phyloP scores from a whole-genome alignment of 495 filamentous ascomycete genomes.

The Talaromyces adpressus region DNA sequence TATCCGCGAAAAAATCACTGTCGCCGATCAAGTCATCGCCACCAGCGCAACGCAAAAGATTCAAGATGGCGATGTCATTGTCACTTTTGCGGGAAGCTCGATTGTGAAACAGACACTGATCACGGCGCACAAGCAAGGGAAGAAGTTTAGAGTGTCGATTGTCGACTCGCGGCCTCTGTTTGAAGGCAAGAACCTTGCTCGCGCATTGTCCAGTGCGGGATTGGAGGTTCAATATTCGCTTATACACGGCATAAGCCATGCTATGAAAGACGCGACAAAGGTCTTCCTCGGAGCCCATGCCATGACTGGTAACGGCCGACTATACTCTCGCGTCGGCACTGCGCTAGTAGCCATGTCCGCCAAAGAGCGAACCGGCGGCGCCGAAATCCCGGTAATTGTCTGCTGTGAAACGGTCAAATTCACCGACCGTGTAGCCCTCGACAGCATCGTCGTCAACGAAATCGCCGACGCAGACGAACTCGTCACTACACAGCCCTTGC shows the following conservation, averaged over 20 bases:
- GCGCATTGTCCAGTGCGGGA: slow-evolving; percentile 56
- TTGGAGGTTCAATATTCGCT: slow-evolving; percentile 75
- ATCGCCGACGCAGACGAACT: slow-evolving; percentile 66
- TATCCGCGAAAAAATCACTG: slow-evolving; percentile 80
- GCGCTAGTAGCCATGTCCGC: slow-evolving; percentile 85
- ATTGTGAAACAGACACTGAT: slow-evolving; percentile 77
- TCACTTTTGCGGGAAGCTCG: slow-evolving; percentile 84
- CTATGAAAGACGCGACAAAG: slow-evolving; percentile 66
- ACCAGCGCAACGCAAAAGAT: slow-evolving; percentile 67
- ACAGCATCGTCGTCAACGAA: slow-evolving; percentile 91
- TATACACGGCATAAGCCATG: slow-evolving; percentile 64
- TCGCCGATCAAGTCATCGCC: slow-evolving; percentile 80
- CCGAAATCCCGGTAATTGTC: slow-evolving; percentile 72
- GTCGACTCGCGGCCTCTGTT: slow-evolving; percentile 76
- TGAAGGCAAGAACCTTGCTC: slow-evolving; percentile 71
- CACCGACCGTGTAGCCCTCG: slow-evolving; percentile 80
- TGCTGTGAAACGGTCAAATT: slow-evolving; percentile 96
- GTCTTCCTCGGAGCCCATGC: slow-evolving; percentile 84
- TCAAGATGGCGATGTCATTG: slow-evolving; percentile 68
- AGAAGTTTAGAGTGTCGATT: slow-evolving; percentile 74
- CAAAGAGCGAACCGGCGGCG: slow-evolving; percentile 50
- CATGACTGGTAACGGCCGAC: slow-evolving; percentile 81
- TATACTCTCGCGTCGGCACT: slow-evolving; percentile 84
- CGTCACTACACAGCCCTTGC: slow-evolving; percentile 23
- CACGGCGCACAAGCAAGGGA: slow-evolving; percentile 59